phyloP scores from a whole-genome alignment of 345 rosid genomes.

The Murraya paniculata region DNA sequence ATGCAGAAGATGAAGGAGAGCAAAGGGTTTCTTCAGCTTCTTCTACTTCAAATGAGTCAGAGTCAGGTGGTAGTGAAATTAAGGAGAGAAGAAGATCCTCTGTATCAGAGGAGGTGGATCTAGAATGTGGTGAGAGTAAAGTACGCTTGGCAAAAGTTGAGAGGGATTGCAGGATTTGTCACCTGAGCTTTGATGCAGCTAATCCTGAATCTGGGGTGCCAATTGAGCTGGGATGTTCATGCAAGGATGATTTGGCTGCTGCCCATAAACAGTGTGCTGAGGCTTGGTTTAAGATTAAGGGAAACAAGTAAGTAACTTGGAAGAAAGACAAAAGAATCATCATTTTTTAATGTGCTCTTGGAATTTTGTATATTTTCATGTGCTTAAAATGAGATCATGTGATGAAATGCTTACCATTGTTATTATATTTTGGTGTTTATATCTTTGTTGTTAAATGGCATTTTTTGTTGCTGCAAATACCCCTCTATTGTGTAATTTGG shows the following conservation, averaged over 20 bases:
- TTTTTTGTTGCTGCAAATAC: not conserved
- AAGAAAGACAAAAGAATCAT: not conserved
- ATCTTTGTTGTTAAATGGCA: not conserved
- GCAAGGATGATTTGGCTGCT: conserved; percentile 85
- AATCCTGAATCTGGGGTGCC: conserved; percentile 62
- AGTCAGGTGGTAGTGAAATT: conserved; percentile 32
- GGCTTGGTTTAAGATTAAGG: conserved; percentile 87
- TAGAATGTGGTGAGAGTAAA: conserved; percentile 42
- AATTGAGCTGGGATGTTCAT: conserved; percentile 81
- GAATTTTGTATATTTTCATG: not conserved
- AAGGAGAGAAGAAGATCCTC: conserved; percentile 53
- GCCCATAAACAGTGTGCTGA: conserved; percentile 90
- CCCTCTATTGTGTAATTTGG: not conserved
- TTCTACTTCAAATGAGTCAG: conserved; percentile 22
- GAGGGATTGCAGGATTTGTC: conserved; percentile 88
- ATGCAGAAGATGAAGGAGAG: conserved; percentile 23
- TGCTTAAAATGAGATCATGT: not conserved
- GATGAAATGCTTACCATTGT: not conserved
- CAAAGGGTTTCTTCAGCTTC: conserved; percentile 23
- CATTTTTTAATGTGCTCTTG: conserved; percentile 1
- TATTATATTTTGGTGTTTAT: not conserved
- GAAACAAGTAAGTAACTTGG: conserved; percentile 59
- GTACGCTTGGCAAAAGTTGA: conserved; percentile 44
- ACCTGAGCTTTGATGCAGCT: conserved; percentile 56
- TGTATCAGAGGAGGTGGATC: conserved; percentile 54